phyloP scores from a whole-genome alignment of 768 basidiomycete species.

The Russula ochroleuca region DNA sequence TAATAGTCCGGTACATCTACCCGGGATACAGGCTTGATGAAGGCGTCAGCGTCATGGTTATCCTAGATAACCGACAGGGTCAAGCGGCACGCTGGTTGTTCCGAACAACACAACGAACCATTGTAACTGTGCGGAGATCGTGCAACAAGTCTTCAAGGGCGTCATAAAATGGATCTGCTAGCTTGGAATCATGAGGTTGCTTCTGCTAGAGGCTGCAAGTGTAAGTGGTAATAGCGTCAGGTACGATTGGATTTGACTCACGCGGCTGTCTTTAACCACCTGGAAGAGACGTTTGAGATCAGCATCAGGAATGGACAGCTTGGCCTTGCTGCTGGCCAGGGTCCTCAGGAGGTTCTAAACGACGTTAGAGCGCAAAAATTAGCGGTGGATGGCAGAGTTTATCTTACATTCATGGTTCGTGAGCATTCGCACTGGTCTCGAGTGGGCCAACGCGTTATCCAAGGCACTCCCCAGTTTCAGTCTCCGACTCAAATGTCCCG shows the following conservation, averaged over 20 bases:
- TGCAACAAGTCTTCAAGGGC: conserved; percentile 82
- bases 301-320: conserved; percentile 52
- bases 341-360: conserved; percentile 83
- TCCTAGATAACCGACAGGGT: conserved; percentile 42
- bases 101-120: conserved; percentile 45
- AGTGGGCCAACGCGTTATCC: conserved; percentile 30
- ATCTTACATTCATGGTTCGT: conserved; percentile 39
- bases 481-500: conserved; percentile 30
- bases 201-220: conserved; percentile 34
- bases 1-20: conserved; percentile 91
- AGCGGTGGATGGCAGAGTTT: conserved; percentile 32
- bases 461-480: conserved; percentile 31
- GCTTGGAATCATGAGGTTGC: conserved; percentile 57
- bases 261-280: conserved; percentile 84
- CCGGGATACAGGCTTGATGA: conserved; percentile 88
- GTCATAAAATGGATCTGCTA: conserved; percentile 88
- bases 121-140: conserved; percentile 77
- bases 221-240: conserved; percentile 29
- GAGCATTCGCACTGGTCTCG: conserved; percentile 32
- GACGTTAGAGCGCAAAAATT: conserved; percentile 22
- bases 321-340: conserved; percentile 72
- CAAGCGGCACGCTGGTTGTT: conserved; percentile 31
- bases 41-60: conserved; percentile 89
- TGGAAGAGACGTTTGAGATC: conserved; percentile 80
- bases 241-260: conserved; percentile 42